Evolutionary conservation across 2,329 filamentous ascomycete species (phyloP).

Genomic region (Penicillium sp.): DNA sequence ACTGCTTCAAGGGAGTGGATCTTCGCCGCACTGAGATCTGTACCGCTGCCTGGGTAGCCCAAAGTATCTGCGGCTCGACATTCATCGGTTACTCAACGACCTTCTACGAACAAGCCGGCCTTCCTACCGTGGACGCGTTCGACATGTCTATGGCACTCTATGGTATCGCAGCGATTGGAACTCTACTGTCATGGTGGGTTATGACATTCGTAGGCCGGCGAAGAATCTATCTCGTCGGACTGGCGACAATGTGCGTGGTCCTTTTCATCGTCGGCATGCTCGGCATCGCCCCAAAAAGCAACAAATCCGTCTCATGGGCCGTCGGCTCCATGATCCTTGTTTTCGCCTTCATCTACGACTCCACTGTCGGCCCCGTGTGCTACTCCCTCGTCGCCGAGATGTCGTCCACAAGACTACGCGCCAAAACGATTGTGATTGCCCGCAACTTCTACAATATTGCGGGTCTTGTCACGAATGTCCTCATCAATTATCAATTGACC

Average conservation of each 20-base stretch:
- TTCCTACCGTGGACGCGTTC: conserved; percentile 36
- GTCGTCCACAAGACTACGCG: conserved; percentile 56
- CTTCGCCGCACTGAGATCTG: neutral
- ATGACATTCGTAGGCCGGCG: conserved; percentile 8
- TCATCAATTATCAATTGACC: conserved; percentile 48
- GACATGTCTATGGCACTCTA: conserved; percentile 56
- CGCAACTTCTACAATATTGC: conserved; percentile 53
- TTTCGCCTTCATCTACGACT: conserved; percentile 58
- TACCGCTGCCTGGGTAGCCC: neutral
- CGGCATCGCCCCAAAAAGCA: neutral
- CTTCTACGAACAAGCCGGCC: conserved; percentile 43
- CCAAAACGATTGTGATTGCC: conserved; percentile 58
- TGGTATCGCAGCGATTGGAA: conserved; percentile 58
- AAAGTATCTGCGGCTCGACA: conserved; percentile 29
- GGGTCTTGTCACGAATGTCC: conserved; percentile 58
- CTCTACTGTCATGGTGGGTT: conserved; percentile 29
- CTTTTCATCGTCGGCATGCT: conserved; percentile 8
- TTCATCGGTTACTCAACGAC: conserved; percentile 37
- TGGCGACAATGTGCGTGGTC: conserved; percentile 1
- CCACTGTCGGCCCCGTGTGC: conserved; percentile 56
- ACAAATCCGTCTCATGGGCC: neutral
- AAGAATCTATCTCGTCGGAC: conserved; percentile 2
- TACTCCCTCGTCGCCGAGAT: conserved; percentile 58
- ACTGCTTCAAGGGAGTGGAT: neutral
- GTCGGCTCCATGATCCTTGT: conserved; percentile 42